Evolutionary conservation across 768 basidiomycete genomes (phyloP), one percentile per base, ranked within the genome.

Genomic region (Dictyophora rubrovolvata): DNA sequence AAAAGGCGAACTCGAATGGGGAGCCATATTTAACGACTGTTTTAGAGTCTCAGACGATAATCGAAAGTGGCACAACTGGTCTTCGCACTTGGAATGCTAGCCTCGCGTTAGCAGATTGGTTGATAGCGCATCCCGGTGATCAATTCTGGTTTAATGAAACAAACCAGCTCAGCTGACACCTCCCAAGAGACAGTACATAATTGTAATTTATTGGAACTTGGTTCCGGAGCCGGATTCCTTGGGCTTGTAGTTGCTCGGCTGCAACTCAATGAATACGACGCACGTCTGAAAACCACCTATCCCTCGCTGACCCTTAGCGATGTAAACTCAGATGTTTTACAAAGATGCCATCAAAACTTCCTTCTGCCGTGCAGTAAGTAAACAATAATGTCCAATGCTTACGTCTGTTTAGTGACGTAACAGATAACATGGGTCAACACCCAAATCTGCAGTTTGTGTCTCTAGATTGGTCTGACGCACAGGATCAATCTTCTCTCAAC

Each of bases 41-140:
- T 1, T 70, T 86, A 9, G 89, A 92, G 69, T 89, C 89, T 1
- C 80, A 83, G 7, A 85, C 81, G 1, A 82, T 77, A 2, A 83
- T 90, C 28, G 87, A 90, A 68, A 73, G 74, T 47, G 89, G 89
- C 0, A 91, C 87, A 0, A 91, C 88, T 1, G 88, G 89, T 12
- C 70, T 91, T 52, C 77, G 86, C 56, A 92, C 89, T 7, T 92
- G 89, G 89, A 73, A 77, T 28, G 86, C 89, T 5, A 85, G 87
- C 63, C 78, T 85, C 48, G 72, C 79, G 33, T 73, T 91, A 18
- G 81, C 82, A 0, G 77, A 84, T 52, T 84, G 82, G 64, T 72
- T 91, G 21, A 76, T 81, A 18, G 60, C 64, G 9, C 73, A 85
- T 65, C 72, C 82, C 68, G 77, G 88, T 87, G 69, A 68, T 34